Percentiles rank a stretch among this genome's conserved stretches.
Evolutionary conservation across 148 eudicot genomes (phyloP).

Genomic region (Amaranthus cruentus): DNA sequence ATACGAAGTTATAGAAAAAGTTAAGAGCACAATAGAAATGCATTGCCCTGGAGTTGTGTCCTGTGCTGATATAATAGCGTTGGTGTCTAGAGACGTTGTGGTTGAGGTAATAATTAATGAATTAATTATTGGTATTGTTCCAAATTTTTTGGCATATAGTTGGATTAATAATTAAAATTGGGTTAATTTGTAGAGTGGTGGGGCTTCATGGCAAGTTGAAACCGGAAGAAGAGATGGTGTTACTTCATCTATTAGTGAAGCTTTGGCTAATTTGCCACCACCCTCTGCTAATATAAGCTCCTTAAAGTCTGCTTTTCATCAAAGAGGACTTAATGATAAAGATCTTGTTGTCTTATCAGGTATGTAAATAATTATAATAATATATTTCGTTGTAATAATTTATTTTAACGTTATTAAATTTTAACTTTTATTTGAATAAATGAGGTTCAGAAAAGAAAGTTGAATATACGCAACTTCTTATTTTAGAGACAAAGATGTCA

Average conservation of each 20-base stretch:
- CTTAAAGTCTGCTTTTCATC: conserved; percentile 21
- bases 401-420: no score
- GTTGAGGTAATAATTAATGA: conserved; percentile 16
- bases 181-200: conserved; percentile 24
- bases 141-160: background rate
- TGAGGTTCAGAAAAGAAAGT: no score
- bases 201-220: conserved; percentile 38
- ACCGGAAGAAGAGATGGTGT: conserved; percentile 53
- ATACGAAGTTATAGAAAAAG: conserved; percentile 35
- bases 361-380: background rate
- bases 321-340: conserved; percentile 38
- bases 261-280: conserved; percentile 33
- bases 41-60: conserved; percentile 44
- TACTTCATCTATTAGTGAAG: conserved; percentile 30
- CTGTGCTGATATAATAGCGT: conserved; percentile 50
- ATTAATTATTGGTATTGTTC: background rate
- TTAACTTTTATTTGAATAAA: no score
- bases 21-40: conserved; percentile 34
- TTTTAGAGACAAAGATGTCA: no score
- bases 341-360: conserved; percentile 63
- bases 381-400: no score
- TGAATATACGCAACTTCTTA: no score
- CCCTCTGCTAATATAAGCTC: conserved; percentile 31
- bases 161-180: no score
- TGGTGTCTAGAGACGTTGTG: conserved; percentile 41